Base-by-base conservation (phyloP, 257 asterid genomes). In the Scutellaria minor region DNA sequence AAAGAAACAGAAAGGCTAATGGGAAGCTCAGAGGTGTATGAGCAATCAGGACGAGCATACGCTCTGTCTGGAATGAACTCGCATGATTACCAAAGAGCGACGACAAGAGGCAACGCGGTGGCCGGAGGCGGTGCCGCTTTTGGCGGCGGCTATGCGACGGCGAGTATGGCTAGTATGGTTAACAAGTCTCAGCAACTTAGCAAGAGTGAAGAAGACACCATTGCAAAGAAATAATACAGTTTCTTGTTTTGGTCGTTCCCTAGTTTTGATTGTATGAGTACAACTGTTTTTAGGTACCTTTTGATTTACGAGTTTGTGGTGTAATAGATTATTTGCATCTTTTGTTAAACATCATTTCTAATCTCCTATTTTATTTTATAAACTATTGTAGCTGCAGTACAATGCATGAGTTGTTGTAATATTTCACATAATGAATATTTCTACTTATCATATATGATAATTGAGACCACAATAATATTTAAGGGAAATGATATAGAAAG, bases 21-120 rank as follows among this genome's bases (percentile, higher is more conserved):
- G 58, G 66, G 48, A 5, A 52, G 27, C 15, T 22, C 6, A 1
- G 6, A 0, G 0, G 0, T 24, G 24, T 73, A 73, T 53, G 6
- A n/a, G 24, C 40, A 73, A n/a, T 41, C 65, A 7, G 72, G 77
- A 0, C 65, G 77, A 27, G 77, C 77, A 0, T 73, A 6, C 20
- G 78, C 78, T 10, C 66, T 74, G 2, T 11, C 78, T 0, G 78
- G 73, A 55, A 74, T 74, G 67, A 65, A 66, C 67, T 65, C 78
- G 2, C 78, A 74, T 8, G 66, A 60, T 8, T 0, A 13, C 4
- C 73, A 64, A 20, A 46, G 75, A 40, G 75, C 75, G 0, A 45
- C 68, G n/a, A 45, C 75, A 0, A 58, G 54, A 57, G 75, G 75
- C 10, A 9, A 9, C 0, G 0, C 1, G 37, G 68, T 71, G 68